A percentile compares a stretch with the other conserved stretches of the same genome.
Evolutionary conservation across 2,329 filamentous ascomycete species (phyloP).

Genomic region (Penicillium sp.): DNA sequence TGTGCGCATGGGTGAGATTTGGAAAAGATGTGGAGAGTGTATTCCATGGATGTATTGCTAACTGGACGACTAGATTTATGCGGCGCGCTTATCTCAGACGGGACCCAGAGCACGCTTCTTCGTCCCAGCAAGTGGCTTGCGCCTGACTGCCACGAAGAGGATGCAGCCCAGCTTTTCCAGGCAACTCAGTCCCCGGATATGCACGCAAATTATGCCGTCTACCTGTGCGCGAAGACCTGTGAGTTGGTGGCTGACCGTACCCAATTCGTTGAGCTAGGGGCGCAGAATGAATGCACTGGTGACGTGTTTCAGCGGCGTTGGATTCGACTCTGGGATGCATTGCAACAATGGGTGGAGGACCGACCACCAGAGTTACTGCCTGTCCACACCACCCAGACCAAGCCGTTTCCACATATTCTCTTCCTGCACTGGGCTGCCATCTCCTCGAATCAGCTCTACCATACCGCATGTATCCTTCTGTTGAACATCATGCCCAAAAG

Average conservation of each 20-base stretch:
- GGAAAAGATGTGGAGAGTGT: neutral
- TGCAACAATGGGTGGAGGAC: constrained; percentile 54
- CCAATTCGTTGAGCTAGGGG: constrained; percentile 53
- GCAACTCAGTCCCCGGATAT: constrained; percentile 53
- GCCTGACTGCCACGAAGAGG: constrained; percentile 41
- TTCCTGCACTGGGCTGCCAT: constrained; percentile 60
- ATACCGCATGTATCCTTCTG: constrained; percentile 59
- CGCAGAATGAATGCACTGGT: constrained; percentile 50
- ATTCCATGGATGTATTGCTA: neutral
- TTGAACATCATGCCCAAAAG: constrained; percentile 51
- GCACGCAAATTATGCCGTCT: constrained; percentile 64
- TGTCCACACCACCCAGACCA: constrained; percentile 48
- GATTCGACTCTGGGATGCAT: constrained; percentile 54
- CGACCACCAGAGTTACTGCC: constrained; percentile 55
- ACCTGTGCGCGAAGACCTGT: constrained; percentile 57
- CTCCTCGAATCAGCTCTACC: constrained; percentile 61
- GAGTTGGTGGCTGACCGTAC: constrained; percentile 57
- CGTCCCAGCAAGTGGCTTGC: constrained; percentile 56
- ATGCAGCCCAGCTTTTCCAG: constrained; percentile 45
- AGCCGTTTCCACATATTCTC: constrained; percentile 57
- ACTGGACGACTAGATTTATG: constrained; percentile 52
- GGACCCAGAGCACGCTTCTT: constrained; percentile 54
- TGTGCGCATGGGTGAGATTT: constrained; percentile 55
- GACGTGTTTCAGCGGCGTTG: constrained; percentile 51
- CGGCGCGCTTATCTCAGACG: constrained; percentile 58